Base-by-base conservation (phyloP, 2,329 filamentous ascomycete genomes). In the Phyllosticta capitalensis region DNA sequence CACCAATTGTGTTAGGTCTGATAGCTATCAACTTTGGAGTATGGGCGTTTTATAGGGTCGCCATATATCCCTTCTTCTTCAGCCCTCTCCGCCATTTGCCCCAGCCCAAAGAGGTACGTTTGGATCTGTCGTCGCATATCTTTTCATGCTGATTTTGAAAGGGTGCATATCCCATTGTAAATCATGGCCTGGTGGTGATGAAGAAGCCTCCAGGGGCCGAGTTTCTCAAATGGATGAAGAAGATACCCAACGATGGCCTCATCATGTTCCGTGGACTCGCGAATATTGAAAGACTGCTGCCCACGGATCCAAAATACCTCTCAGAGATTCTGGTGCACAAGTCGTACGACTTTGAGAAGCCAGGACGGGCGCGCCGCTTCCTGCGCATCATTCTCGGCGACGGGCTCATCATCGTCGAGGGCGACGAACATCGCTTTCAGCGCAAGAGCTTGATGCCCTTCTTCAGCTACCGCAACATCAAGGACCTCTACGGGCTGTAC, bases 381-480 rank as follows among this genome's bases (percentile, higher is more conserved):
- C 66, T 83, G 14, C 70, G 74, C 0, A 71, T 73, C 1, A 76
- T 82, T 20, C 67, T 82, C 1, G 80, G 79, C 0, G 75, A 79
- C 54, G 79, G 80, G 0, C 62, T 82, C 56, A 74, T 82, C 50
- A 69, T 80, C 61, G 75, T 76, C 0, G 79, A 82, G 63, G 79
- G 78, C 1, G 73, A 76, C 4, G 75, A 74, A 24, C 80, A 83
- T 65, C 75, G 73, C 62, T 75, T 75, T 55, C 77, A 81, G 61
- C 82, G 92, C 53, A 91, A 88, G 70, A 85, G 87, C 61, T 81
- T 95, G 19, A 83, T 87, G 75, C 90, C 90, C 0, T 89, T 90
- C 1, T 96, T 96, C 71, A 81, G 85, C n/a, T 95, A 90, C 68
- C 83, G 90, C 21, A 89, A 95, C 67, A 79, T 95, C 70, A 95